Evolutionary conservation across 805 yeast species (phyloP).

Genomic region (Saturnispora serradocipensis): DNA sequence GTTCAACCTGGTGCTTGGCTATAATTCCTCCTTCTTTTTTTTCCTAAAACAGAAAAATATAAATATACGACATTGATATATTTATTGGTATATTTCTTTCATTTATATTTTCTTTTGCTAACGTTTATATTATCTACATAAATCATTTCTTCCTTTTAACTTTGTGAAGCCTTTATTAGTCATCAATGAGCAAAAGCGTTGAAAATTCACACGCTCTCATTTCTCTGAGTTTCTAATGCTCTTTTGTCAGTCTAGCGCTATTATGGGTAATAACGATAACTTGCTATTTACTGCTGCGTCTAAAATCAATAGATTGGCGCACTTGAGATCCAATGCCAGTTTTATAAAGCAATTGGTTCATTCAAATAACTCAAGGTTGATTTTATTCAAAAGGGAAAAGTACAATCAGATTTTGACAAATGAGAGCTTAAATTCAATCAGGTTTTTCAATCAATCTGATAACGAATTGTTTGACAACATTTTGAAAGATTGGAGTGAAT

Average conservation of each 20-base stretch:
- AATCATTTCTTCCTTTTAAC: not conserved
- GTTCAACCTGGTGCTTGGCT: constrained; percentile 23
- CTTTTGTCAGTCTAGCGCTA: not conserved
- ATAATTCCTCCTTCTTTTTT: constrained; percentile 6
- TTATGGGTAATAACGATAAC: not conserved
- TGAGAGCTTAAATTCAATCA: not conserved
- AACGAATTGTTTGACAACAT: not conserved
- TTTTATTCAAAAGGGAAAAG: constrained; percentile 28
- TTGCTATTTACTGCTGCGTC: constrained; percentile 11
- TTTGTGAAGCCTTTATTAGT: not conserved
- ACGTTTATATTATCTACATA: not conserved
- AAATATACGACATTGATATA: not conserved
- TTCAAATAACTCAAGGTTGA: constrained; percentile 32
- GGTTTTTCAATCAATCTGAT: not conserved
- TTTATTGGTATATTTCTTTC: not conserved
- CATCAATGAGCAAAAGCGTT: not conserved
- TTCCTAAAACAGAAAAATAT: not conserved
- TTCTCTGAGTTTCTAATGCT: not conserved
- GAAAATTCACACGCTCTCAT: not conserved
- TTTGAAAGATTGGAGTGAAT: not conserved
- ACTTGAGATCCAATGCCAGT: constrained; percentile 45
- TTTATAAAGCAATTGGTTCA: constrained; percentile 30
- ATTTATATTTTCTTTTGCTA: constrained; percentile 1
- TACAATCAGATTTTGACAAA: constrained; percentile 4
- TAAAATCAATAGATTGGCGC: constrained; percentile 55